phyloP scores from a whole-genome alignment of 768 basidiomycete genomes.

The Suillus bovinus region DNA sequence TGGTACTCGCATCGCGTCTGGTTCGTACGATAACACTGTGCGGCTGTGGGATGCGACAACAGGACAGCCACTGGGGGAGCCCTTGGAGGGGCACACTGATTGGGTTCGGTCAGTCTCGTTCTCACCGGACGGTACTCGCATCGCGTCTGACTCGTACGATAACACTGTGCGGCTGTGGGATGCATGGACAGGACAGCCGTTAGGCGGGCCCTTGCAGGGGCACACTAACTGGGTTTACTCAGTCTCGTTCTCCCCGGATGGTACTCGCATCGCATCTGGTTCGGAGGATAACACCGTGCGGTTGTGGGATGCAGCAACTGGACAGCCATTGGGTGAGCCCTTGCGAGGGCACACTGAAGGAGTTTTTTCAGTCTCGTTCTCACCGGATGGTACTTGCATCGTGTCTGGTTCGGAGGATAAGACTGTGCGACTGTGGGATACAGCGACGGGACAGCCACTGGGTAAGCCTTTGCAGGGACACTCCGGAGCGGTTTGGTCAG shows the following conservation, averaged over 20 bases:
- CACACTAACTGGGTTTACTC: too few relatives aligned
- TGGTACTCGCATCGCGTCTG: too few relatives aligned
- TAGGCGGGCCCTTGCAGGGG: constrained; percentile 5
- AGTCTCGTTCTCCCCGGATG: too few relatives aligned
- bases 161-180: constrained; percentile 14
- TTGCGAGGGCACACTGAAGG: too few relatives aligned
- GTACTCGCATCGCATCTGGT: too few relatives aligned
- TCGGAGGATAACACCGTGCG: not conserved
- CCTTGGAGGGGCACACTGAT: constrained; percentile 8
- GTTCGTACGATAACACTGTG: constrained; percentile 14
- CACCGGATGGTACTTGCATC: not conserved
- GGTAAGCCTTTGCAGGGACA: too few relatives aligned
- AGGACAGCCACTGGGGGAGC: not conserved
- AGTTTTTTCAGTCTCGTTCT: too few relatives aligned
- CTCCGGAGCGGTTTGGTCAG: too few relatives aligned
- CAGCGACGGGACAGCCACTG: too few relatives aligned
- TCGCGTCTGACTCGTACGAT: not conserved
- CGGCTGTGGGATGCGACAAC: constrained; percentile 6
- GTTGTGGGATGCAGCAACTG: not conserved
- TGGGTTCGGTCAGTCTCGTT: not conserved
- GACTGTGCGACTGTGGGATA: too few relatives aligned
- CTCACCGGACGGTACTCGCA: constrained; percentile 4
- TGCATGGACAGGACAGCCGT: constrained; percentile 15
- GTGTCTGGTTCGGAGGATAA: too few relatives aligned
- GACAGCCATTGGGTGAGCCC: too few relatives aligned